Evolutionary conservation across 2,329 filamentous ascomycete genomes (phyloP).

Genomic region (Stachybotrys echinatus): DNA sequence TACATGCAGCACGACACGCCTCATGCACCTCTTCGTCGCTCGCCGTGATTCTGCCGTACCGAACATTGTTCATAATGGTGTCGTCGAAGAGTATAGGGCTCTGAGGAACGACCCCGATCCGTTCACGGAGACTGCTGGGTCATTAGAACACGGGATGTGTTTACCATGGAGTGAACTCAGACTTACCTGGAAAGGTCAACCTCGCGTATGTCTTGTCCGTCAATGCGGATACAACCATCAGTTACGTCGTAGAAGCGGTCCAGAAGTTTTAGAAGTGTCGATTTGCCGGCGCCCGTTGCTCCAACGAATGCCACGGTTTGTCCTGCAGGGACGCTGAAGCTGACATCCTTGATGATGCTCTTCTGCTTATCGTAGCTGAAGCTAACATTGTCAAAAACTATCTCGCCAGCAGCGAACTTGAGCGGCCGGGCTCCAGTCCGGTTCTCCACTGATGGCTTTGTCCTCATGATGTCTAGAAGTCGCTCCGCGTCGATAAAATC

Average conservation of each 20-base stretch:
- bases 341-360: conserved; percentile 49
- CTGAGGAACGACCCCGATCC: conserved; percentile 53
- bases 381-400: conserved; percentile 49
- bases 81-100: conserved; percentile 52
- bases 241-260: conserved; percentile 55
- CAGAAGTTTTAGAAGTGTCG: conserved; percentile 52
- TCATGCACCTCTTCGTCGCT: conserved; percentile 50
- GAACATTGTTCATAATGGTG: conserved; percentile 54
- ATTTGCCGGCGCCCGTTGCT: conserved; percentile 55
- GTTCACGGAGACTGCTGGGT: conserved; percentile 38
- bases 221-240: conserved; percentile 46
- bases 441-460: conserved; percentile 49
- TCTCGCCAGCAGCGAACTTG: conserved; percentile 44
- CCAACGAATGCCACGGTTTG: conserved; percentile 56
- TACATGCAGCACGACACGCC: conserved; percentile 49
- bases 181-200: conserved; percentile 42
- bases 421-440: conserved; percentile 44
- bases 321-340: conserved; percentile 44
- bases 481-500: conserved; percentile 54
- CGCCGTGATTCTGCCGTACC: conserved; percentile 49
- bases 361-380: conserved; percentile 58
- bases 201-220: conserved; percentile 51
- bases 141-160: neutral
- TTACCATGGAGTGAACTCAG: neutral
- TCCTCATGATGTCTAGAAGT: conserved; percentile 53